Base-by-base conservation (phyloP, 805 yeast species). In the Ogataea ganodermae region DNA sequence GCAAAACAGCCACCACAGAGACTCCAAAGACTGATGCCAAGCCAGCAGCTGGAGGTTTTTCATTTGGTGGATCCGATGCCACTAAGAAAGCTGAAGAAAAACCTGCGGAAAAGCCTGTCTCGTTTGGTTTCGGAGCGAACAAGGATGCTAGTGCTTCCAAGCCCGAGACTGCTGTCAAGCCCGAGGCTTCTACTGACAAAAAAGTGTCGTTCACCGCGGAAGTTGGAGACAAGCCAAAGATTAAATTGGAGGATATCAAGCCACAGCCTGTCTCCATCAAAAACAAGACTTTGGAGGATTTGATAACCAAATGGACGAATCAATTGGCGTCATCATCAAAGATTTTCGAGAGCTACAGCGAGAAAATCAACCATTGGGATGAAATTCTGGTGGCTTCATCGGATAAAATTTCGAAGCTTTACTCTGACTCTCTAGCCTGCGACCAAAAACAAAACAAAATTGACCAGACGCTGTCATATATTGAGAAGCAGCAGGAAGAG, bases 401-500 rank as follows among this genome's bases (percentile, higher is more conserved):
- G 10, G 91, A 87, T 41, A 89, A 86, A 61, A 87, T 92, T 22
- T 74, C 87, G 21, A 82, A 85, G 50, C 71, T 92, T 36, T 89
- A 87, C 64, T 75, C 83, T 30, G 91, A 89, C 52, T 84, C 94
- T 3, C 66, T 84, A 31, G 80, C 81, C 44, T 96, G 97, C 4
- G 97, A 91, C 60, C 87, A 85, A 55, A 80, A 87, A 43, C 97
- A 92, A 62, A 73, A 75, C 35, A 86, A 85, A 57, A 84, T 94
- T 39, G 98, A 94, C 57, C 97, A 90, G 65, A 85, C 90, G 32
- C 73, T 94, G 46, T 73, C 83, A 33, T 92, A 90, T 61, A 86
- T 94, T 42, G 94, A 86, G 60, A 84, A 85, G 57, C 98, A 94
- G 65, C 99, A 94, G 63, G 89, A 87, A 49, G 98, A 92, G 60